Percentiles rank a stretch among this genome's conserved stretches.
Conservation (phyloP, 495 filamentous ascomycete species). For the Symbiotaphrina buchneri region DNA sequence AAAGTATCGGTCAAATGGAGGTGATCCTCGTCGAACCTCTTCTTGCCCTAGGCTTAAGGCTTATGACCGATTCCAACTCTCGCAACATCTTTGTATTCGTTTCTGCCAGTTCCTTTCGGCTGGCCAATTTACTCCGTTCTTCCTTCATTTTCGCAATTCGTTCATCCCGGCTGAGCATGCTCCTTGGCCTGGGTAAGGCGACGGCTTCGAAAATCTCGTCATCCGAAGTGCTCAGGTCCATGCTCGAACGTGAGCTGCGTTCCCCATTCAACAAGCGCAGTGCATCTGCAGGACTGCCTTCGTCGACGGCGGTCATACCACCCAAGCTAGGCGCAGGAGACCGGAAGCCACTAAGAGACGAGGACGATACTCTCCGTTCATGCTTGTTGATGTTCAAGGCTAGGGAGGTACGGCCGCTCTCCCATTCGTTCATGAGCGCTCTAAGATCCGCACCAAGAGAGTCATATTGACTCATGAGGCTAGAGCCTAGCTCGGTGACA, state of each 20-base stretch:
- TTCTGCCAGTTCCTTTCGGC: slow-evolving; percentile 44
- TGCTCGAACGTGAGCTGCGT: slow-evolving; percentile 13
- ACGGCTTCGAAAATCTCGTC: slow-evolving; percentile 86
- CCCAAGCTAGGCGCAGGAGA: slow-evolving; percentile 66
- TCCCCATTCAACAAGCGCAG: slow-evolving; percentile 56
- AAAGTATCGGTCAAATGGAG: too few species aligned
- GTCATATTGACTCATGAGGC: slow-evolving; percentile 75
- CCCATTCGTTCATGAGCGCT: slow-evolving; percentile 75
- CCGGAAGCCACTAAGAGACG: slow-evolving; percentile 39
- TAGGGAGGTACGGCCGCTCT: slow-evolving; percentile 56
- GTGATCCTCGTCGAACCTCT: slow-evolving; percentile 28
- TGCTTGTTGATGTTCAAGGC: slow-evolving; percentile 50
- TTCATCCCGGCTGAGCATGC: slow-evolving; percentile 68
- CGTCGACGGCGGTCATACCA: slow-evolving; percentile 65
- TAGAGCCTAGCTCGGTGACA: slow-evolving; percentile 45
- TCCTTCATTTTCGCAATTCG: slow-evolving; percentile 74
- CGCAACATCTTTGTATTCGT: slow-evolving; percentile 73
- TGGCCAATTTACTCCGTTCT: slow-evolving; percentile 49
- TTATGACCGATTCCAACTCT: slow-evolving; percentile 78
- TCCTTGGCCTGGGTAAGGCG: slow-evolving; percentile 40
- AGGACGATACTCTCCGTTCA: slow-evolving; percentile 42
- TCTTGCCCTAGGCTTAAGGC: slow-evolving; percentile 35
- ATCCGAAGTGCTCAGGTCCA: slow-evolving; percentile 20
- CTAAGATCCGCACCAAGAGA: slow-evolving; percentile 77
- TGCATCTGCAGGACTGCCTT: slow-evolving; percentile 56